Conservation (phyloP, 805 yeast genomes). For the Starmerella bombi region DNA sequence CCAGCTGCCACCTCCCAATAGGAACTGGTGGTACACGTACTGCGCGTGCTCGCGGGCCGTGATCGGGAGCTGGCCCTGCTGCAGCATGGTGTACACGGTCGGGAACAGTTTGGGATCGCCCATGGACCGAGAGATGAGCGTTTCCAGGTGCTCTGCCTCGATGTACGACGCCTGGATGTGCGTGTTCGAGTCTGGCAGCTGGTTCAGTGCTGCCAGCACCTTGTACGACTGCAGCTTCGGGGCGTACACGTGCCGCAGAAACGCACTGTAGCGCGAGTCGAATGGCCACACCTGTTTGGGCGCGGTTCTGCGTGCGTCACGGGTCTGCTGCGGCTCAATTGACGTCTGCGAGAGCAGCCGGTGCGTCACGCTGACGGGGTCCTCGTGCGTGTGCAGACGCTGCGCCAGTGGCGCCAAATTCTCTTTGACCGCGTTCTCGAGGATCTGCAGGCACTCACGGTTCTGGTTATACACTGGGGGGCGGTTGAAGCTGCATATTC, state of each 20-base stretch:
- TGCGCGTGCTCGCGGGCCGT: slow-evolving; percentile 25
- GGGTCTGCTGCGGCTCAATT: slow-evolving; percentile 1
- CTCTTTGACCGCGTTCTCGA: slow-evolving; percentile 4
- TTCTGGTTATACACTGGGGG: slow-evolving; percentile 8
- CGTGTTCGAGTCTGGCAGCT: slow-evolving; percentile 22
- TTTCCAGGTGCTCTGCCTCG: slow-evolving; percentile 26
- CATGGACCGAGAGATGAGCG: slow-evolving; percentile 21
- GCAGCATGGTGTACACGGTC: slow-evolving; percentile 21
- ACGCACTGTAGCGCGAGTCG: slow-evolving; percentile 1
- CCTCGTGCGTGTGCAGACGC: background rate
- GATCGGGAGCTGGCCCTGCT: slow-evolving; percentile 24
- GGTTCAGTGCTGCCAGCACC: slow-evolving; percentile 8
- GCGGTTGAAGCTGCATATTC: background rate
- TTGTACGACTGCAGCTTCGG: background rate
- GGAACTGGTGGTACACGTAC: slow-evolving; percentile 16
- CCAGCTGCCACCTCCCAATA: slow-evolving; percentile 2
- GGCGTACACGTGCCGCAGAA: slow-evolving; percentile 7
- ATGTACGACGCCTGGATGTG: slow-evolving; percentile 27
- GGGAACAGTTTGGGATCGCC: slow-evolving; percentile 13
- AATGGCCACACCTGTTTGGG: background rate
- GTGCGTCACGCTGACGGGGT: background rate
- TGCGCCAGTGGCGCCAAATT: slow-evolving; percentile 3
- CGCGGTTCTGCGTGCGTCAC: background rate
- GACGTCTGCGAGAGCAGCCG: slow-evolving; percentile 2
- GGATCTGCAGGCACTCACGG: slow-evolving; percentile 9